Evolutionary conservation across 345 rosid species (phyloP).

Genomic region (Eutrema japonicum): DNA sequence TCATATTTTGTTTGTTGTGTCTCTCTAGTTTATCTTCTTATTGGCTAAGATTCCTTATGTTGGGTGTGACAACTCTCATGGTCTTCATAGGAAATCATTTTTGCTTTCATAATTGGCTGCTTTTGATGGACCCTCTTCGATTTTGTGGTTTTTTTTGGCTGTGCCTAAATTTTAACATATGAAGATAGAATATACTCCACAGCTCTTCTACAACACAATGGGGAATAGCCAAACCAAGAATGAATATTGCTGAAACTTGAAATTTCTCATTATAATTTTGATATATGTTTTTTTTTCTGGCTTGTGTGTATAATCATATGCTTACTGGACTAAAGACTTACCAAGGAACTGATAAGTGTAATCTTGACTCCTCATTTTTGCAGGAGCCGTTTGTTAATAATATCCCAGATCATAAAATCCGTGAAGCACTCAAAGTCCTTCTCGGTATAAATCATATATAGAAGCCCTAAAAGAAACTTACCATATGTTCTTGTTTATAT

Average conservation of each 20-base stretch:
- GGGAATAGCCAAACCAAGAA: slow-evolving; percentile 17
- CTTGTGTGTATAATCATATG: neutral
- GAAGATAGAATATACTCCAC: slow-evolving; percentile 25
- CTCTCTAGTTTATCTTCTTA: slow-evolving; percentile 16
- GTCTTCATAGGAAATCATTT: slow-evolving; percentile 38
- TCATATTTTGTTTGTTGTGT: slow-evolving; percentile 15
- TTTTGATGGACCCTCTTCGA: slow-evolving; percentile 34
- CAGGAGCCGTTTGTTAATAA: slow-evolving; percentile 91
- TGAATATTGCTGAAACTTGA: neutral
- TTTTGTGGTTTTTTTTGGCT: slow-evolving; percentile 19
- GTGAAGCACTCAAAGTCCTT: slow-evolving; percentile 87
- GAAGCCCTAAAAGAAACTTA: slow-evolving; percentile 17
- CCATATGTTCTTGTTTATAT: slow-evolving; percentile 3
- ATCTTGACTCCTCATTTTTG: slow-evolving; percentile 12
- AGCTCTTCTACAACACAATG: slow-evolving; percentile 4
- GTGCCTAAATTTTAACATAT: neutral
- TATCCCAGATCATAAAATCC: slow-evolving; percentile 76
- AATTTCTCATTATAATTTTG: slow-evolving; percentile 3
- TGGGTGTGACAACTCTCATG: slow-evolving; percentile 36
- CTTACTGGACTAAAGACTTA: slow-evolving; percentile 18
- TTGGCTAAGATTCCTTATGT: slow-evolving; percentile 33
- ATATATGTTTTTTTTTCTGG: neutral
- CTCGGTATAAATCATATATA: slow-evolving; percentile 59
- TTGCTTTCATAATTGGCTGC: slow-evolving; percentile 25
- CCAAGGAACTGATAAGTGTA: slow-evolving; percentile 14